These are phyloP conservation scores for Suillus clintonianus DNA, from an alignment of 768 basidiomycete genomes.

Conservation along the genomic window DNA sequence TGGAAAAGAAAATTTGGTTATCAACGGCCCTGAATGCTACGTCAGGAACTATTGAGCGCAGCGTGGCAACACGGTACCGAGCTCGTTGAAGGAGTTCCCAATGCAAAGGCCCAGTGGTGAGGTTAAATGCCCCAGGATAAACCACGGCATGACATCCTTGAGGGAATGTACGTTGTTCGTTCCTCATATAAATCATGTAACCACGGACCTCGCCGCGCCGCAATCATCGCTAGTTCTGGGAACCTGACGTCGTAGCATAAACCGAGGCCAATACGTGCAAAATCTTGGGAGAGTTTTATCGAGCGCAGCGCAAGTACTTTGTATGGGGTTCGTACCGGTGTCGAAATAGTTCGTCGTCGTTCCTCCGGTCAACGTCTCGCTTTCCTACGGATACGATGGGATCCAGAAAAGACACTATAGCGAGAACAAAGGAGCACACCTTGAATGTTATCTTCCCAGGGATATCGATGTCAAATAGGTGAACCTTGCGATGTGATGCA, in stretches of 20 bases:
- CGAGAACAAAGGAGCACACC: conserved; percentile 38
- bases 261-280: conserved; percentile 94
- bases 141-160: conserved; percentile 85
- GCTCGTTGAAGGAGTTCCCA: conserved; percentile 92
- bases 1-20: conserved; percentile 94
- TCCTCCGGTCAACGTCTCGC: conserved; percentile 84
- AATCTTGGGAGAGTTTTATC: conserved; percentile 53
- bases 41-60: neutral
- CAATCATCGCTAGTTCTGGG: conserved; percentile 90
- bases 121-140: conserved; percentile 95
- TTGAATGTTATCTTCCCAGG: conserved; percentile 90
- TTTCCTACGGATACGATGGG: conserved; percentile 57
- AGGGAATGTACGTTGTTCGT: neutral
- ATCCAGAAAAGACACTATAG: neutral
- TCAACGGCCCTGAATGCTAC: conserved; percentile 76
- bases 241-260: conserved; percentile 97
- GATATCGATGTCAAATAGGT: conserved; percentile 97
- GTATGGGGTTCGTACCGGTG: conserved; percentile 56
- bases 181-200: neutral
- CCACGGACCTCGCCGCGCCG: conserved; percentile 75
- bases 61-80: conserved; percentile 47
- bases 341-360: conserved; percentile 76
- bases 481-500: conserved; percentile 89
- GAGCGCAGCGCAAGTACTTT: neutral
- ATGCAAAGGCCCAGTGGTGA: conserved; percentile 92